Base-by-base conservation (phyloP, 805 yeast genomes). In the Wickerhamomyces silvicola region DNA sequence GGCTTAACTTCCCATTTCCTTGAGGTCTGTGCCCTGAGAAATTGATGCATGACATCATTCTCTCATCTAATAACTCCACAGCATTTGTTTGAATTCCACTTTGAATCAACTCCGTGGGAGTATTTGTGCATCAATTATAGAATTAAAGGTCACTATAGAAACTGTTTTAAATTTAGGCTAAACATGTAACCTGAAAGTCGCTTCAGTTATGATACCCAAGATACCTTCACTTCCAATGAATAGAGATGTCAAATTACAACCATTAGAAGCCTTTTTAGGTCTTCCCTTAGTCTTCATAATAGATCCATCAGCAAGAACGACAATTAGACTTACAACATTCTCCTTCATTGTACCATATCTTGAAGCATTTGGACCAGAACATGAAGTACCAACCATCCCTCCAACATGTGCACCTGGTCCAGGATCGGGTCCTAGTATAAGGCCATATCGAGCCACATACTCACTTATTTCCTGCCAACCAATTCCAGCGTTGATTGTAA, bases 291-390 rank as follows among this genome's bases (percentile, higher is more conserved):
- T 82, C 58, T 79, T 81, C 31, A 82, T 60, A 17, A 82, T 56
- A 1, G 85, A 74, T 1, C 92, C 92, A 56, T 81, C 92, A 11
- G 90, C 82, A 24, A 81, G 57, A 3, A 82, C 90, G 14, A 81
- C 82, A 0, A 84, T 82, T 38, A 81, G 50, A 42, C 70, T 70
- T 18, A 81, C 56, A 2, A 79, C 74, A 48, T 79, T 75, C 53
- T 81, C 85, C 49, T 77, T 73, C 75, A 81, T 79, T n/a, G 88
- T 82, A 13, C 92, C 92, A 45, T 79, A 82, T 27, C 81, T 55
- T 16, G 73, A 72, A 9, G 88, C 87, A 42, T 81, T 78, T 7
- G 88, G 78, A 4, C 92, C 92, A 1, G 87, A 79, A 36, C 88
- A 81, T 22, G 80, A 76, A 24, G 83, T 79, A n/a, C 79, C 80